These are phyloP conservation scores for Leccinum subrobustum DNA, from an alignment of 1,284 basidiomycete genomes.

Conservation along the genomic window DNA sequence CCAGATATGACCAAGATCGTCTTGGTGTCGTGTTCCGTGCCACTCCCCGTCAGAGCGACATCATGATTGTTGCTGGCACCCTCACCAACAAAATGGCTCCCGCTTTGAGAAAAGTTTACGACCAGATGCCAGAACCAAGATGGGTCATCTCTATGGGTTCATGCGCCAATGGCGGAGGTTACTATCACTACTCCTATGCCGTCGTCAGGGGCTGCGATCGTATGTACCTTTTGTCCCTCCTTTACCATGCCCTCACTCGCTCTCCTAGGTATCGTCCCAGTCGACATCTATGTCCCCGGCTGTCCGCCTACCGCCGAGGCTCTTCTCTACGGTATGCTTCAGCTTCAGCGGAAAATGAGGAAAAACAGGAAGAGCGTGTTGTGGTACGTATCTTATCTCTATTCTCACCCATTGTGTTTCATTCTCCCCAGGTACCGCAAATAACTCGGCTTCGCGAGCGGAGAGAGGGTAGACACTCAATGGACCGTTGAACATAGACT, in stretches of 20 bases:
- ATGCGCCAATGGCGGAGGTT: constrained; percentile 98
- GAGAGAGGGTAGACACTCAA: constrained; percentile 4
- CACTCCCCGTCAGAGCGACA: constrained; percentile 94
- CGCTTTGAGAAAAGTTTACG: constrained; percentile 91
- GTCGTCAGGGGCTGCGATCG: constrained; percentile 99
- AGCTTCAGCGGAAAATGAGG: constrained; percentile 97
- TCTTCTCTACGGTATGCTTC: constrained; percentile 90
- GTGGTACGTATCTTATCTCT: constrained; percentile 60
- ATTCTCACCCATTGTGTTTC: not conserved
- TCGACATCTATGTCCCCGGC: constrained; percentile 96
- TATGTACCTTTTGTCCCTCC: constrained; percentile 37
- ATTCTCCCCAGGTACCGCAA: constrained; percentile 31
- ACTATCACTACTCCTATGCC: constrained; percentile 98
- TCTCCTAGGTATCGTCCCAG: constrained; percentile 84
- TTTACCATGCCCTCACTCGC: not conserved
- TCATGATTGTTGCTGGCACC: constrained; percentile 99
- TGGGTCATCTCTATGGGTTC: constrained; percentile 99
- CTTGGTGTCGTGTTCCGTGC: constrained; percentile 98
- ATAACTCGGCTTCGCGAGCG: constrained; percentile 6
- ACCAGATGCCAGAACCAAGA: constrained; percentile 96
- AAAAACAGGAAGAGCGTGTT: constrained; percentile 85
- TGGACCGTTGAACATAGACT: constrained; percentile 26
- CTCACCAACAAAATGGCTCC: constrained; percentile 99
- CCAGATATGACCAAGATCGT: constrained; percentile 98
- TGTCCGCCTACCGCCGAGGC: constrained; percentile 96